These are phyloP conservation scores for Pyronema domesticum DNA, from an alignment of 495 filamentous ascomycete genomes.

Conservation along the genomic window DNA sequence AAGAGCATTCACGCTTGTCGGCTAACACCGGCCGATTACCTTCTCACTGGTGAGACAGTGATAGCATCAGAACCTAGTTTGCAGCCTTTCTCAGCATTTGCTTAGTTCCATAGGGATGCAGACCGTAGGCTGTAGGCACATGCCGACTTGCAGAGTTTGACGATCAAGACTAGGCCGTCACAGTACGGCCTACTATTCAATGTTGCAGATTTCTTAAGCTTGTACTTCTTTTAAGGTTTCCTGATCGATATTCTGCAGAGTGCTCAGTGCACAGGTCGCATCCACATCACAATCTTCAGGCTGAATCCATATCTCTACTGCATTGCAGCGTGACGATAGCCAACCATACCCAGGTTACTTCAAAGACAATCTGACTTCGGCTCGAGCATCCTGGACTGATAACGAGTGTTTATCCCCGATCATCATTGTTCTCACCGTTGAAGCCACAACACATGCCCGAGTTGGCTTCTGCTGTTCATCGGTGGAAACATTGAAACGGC, in stretches of 20 bases:
- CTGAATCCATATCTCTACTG: neutral
- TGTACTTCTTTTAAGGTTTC: neutral
- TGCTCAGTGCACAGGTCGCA: neutral
- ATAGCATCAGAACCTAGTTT: no score
- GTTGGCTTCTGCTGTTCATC: neutral
- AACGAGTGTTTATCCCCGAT: neutral
- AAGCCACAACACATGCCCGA: neutral
- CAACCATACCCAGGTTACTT: neutral
- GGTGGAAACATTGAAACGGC: neutral
- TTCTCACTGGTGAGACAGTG: no score
- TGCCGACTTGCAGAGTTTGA: no score
- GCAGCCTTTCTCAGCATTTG: no score
- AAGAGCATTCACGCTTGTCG: no score
- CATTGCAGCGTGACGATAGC: neutral
- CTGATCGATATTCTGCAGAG: neutral
- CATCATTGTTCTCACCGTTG: neutral
- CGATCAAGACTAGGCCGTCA: no score
- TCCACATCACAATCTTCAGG: neutral
- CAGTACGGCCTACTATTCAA: neutral
- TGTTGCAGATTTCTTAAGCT: neutral
- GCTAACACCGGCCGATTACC: no score
- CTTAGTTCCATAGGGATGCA: no score
- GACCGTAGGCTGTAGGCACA: no score
- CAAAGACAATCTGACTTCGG: neutral
- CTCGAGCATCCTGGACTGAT: neutral